A percentile compares a stretch with the other conserved stretches of the same genome.
Evolutionary conservation across 208 protist genomes (phyloP).

Genomic region (Borovskyia barvae): DNA sequence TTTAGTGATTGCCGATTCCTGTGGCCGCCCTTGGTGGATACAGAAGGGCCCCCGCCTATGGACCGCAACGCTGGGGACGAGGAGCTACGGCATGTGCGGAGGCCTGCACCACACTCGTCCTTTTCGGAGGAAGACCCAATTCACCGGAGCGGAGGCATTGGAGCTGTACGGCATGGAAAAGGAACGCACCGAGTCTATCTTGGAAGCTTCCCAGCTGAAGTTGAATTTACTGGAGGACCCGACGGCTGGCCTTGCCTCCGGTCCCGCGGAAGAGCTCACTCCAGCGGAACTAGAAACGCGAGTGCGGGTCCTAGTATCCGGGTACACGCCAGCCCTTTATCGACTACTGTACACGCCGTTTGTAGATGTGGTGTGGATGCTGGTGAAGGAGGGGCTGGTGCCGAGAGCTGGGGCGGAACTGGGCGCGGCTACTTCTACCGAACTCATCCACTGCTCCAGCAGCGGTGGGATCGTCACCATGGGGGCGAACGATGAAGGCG

Average conservation of each 20-base stretch:
- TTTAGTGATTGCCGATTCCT: too few relatives aligned
- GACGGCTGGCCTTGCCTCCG: constrained; percentile 69
- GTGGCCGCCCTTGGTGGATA: too few relatives aligned
- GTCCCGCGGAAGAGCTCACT: constrained; percentile 72
- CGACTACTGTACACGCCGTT: constrained; percentile 79
- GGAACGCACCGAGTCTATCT: background rate
- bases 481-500: background rate
- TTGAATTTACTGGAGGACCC: constrained; percentile 84
- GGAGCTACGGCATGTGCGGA: too few relatives aligned
- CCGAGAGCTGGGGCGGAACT: constrained; percentile 21
- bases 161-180: constrained; percentile 7
- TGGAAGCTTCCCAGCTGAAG: constrained; percentile 29
- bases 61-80: too few relatives aligned
- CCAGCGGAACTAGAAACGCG: constrained; percentile 65
- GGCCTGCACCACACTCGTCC: background rate
- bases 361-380: constrained; percentile 57
- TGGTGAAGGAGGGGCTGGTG: constrained; percentile 45
- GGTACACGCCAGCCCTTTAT: constrained; percentile 51
- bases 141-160: background rate
- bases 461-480: background rate
- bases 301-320: constrained; percentile 49
- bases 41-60: too few relatives aligned
- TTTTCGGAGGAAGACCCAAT: background rate
- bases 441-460: background rate
- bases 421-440: background rate